Percentiles rank a stretch among this genome's conserved stretches.
Evolutionary conservation across 169 alveolate species (phyloP).

Genomic region (Eimeria maxima): DNA sequence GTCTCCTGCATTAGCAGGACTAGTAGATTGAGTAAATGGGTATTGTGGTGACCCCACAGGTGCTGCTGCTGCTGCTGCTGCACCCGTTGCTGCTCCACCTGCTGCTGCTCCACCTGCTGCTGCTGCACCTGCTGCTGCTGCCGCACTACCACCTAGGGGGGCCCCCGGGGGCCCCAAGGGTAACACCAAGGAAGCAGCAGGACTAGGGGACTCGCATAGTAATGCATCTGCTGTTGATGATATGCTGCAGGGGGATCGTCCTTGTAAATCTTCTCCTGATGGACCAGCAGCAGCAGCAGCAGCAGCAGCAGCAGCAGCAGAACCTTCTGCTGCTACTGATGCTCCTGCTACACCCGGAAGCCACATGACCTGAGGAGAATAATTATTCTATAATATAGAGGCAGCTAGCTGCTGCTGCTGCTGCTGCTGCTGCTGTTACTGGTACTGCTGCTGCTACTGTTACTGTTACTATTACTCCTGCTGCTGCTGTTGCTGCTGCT

Average conservation of each 20-base stretch:
- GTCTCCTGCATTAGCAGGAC: slow-evolving; percentile 39
- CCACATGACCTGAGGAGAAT: too few relatives aligned
- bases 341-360: too few relatives aligned
- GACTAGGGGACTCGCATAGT: neutral
- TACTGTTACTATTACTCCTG: too few relatives aligned
- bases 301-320: too few relatives aligned
- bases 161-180: too few relatives aligned
- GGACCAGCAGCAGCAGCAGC: neutral
- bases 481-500: too few relatives aligned
- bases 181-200: neutral
- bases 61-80: neutral
- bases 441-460: too few relatives aligned
- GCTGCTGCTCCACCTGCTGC: neutral
- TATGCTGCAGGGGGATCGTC: slow-evolving; percentile 23
- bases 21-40: slow-evolving; percentile 1
- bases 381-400: too few relatives aligned
- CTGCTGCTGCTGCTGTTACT: too few relatives aligned
- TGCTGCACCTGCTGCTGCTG: neutral
- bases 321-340: too few relatives aligned
- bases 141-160: neutral
- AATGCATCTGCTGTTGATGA: neutral
- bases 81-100: too few relatives aligned
- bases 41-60: slow-evolving; percentile 28
- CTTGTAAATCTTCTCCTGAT: neutral
- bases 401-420: too few relatives aligned